These are phyloP conservation scores for Pisolithus microcarpus DNA, from an alignment of 768 basidiomycete genomes.

Conservation along the genomic window DNA sequence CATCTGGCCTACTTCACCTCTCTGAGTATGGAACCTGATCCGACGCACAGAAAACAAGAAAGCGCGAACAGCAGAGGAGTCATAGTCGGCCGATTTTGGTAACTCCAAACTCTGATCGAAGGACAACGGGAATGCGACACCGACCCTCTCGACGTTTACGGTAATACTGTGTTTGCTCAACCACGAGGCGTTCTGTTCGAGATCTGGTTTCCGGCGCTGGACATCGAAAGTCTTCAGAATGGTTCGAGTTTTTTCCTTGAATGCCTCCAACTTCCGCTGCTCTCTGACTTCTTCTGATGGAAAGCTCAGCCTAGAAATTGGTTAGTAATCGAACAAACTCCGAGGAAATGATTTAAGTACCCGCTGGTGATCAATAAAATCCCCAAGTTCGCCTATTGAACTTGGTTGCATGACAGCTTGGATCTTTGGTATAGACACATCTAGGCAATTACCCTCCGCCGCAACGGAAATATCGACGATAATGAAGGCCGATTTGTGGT, in stretches of 20 bases:
- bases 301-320: constrained; percentile 57
- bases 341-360: constrained; percentile 29
- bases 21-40: constrained; percentile 63
- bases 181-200: constrained; percentile 37
- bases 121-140: constrained; percentile 84
- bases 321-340: constrained; percentile 5
- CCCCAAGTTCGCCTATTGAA: constrained; percentile 84
- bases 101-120: constrained; percentile 52
- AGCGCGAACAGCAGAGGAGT: constrained; percentile 53
- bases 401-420: constrained; percentile 94
- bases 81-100: constrained; percentile 32
- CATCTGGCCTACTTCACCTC: constrained; percentile 74
- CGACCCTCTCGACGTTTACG: constrained; percentile 58
- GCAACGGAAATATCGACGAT: constrained; percentile 62
- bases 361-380: constrained; percentile 82
- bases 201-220: constrained; percentile 29
- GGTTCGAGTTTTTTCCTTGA: constrained; percentile 72
- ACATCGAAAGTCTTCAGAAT: constrained; percentile 73
- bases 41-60: constrained; percentile 81
- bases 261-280: constrained; percentile 70
- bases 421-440: constrained; percentile 61
- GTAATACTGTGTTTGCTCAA: constrained; percentile 48
- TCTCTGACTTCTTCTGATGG: constrained; percentile 66
- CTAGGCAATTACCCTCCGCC: constrained; percentile 31
- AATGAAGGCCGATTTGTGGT: constrained; percentile 76